Evolutionary conservation across 345 rosid genomes (phyloP), one percentile per base, ranked within the genome.

Genomic region (Lagerstroemia speciosa): DNA sequence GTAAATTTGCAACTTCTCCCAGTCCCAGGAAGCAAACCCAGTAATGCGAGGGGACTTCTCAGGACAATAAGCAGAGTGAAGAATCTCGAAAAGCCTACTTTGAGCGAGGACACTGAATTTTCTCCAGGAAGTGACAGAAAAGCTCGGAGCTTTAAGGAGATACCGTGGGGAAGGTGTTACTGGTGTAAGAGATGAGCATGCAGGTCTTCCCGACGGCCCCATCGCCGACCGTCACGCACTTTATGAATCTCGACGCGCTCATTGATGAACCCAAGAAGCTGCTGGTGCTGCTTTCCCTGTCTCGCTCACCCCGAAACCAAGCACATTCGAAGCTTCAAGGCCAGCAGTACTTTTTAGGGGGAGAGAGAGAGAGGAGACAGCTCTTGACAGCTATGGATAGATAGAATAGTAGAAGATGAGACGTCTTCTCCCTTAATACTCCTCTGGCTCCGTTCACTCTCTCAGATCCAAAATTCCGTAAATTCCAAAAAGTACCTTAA

Each of bases 141-240:
- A 8, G 41, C 29, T 37, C 24, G 14, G 48, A 19, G 53, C 62
- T 71, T 0, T 5, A 41, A 2, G 46, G 46, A 41, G 46, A 41
- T 41, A 87, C 92, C 62, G 87, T 87, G 34, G 92, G 90, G 73
- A 87, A 87, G 79, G 89, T 85, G 78, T 87, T 87, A 79, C 89
- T 84, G 26, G 90, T 86, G 78, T 86, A 86, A 81, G 90, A 86
- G 69, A 86, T 86, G 68, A 86, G 91, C 74, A 87, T 81, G 84
- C 92, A 87, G 66, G 92, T 87, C 76, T 87, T 87, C 64, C 92
- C 92, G 72, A 87, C 92, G 71, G 92, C 92, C 45, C 92, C 92
- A 64, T 87, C 92, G 53, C 92, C 92, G 73, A 87, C 92, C 1
- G 92, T 87, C 58, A 87, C 92, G 68, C 92, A 87, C 79, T 87